These are phyloP conservation scores for Leucocoprinus sp. DNA, from an alignment of 768 basidiomycete species.

Conservation along the genomic window DNA sequence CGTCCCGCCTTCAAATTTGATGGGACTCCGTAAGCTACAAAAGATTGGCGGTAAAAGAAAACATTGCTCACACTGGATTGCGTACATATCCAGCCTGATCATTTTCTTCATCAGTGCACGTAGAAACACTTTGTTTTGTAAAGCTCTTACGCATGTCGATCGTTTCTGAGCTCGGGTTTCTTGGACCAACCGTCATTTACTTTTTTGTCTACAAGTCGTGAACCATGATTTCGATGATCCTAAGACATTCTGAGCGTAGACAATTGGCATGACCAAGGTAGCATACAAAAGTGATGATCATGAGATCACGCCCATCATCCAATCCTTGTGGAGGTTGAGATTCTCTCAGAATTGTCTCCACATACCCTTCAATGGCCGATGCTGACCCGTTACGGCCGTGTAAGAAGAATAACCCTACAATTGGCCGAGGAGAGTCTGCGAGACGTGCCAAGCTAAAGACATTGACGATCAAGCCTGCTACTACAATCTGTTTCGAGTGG, in stretches of 20 bases:
- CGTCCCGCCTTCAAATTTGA: constrained; percentile 40
- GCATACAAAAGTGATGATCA: constrained; percentile 33
- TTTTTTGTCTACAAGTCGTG: constrained; percentile 23
- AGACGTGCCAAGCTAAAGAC: constrained; percentile 22
- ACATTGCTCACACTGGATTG: constrained; percentile 29
- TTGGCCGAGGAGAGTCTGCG: constrained; percentile 23
- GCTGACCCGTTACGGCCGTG: constrained; percentile 32
- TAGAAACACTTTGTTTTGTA: constrained; percentile 1
- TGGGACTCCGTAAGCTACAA: not conserved
- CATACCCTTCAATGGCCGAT: constrained; percentile 20
- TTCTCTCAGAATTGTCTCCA: constrained; percentile 19
- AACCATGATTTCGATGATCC: constrained; percentile 43
- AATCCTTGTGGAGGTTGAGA: constrained; percentile 7
- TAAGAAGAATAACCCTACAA: constrained; percentile 33
- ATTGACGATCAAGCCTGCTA: constrained; percentile 31
- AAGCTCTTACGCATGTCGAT: constrained; percentile 37
- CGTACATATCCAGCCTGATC: constrained; percentile 38
- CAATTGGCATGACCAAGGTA: not conserved
- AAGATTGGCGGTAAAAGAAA: constrained; percentile 11
- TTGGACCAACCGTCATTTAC: constrained; percentile 31
- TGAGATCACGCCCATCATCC: constrained; percentile 16
- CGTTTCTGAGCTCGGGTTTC: constrained; percentile 22
- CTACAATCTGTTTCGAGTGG: constrained; percentile 17
- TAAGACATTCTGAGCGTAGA: constrained; percentile 12
- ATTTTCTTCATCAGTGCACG: not conserved